Evolutionary conservation across 345 rosid genomes (phyloP), one percentile per base, ranked within the genome.

Genomic region (Citrus reticulata): DNA sequence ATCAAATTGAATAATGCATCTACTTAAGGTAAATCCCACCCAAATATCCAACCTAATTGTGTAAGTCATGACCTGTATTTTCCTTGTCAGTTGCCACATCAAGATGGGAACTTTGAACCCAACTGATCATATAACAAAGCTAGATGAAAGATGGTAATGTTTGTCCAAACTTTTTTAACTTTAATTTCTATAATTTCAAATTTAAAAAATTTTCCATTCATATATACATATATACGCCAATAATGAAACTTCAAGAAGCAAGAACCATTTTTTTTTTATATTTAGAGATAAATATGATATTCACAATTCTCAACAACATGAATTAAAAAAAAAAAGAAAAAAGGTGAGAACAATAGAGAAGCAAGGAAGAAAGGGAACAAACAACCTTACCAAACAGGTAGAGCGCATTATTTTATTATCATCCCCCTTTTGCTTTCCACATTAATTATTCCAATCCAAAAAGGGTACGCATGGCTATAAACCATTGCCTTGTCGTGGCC

Each of bases 401-500:
- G 5, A 39, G 22, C n/a, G 17, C 35, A 69, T 42, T 42, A 19
- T 27, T 25, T 70, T 74, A 5, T 58, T 4, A 40, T 58, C 17
- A 46, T 5, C 24, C 32, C n/a, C 72, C 67, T 40, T 62, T 32
- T 14, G 60, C 74, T 77, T 65, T 72, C 70, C 64, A 25, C 68
- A 69, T 68, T 39, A 46, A 11, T 46, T 71, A 71, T 77, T 37
- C 79, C 60, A 51, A 51, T 24, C 80, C 81, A 20, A 35, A 74
- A 57, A 58, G 59, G 68, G 34, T 37, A 46, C 30, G 74, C 37
- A 72, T 71, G 78, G 78, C 54, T 61, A 34, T 5, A 70, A 42
- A 74, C 76, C 73, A 68, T 57, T 73, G 74, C 68, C 14, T 49
- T 77, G 75, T 73, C 71, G 46, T 81, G 75, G 40, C 68, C 76